A percentile compares a stretch with the other conserved stretches of the same genome.
phyloP scores from a whole-genome alignment of 2,329 filamentous ascomycete genomes.

The Cladophialophora carrionii region DNA sequence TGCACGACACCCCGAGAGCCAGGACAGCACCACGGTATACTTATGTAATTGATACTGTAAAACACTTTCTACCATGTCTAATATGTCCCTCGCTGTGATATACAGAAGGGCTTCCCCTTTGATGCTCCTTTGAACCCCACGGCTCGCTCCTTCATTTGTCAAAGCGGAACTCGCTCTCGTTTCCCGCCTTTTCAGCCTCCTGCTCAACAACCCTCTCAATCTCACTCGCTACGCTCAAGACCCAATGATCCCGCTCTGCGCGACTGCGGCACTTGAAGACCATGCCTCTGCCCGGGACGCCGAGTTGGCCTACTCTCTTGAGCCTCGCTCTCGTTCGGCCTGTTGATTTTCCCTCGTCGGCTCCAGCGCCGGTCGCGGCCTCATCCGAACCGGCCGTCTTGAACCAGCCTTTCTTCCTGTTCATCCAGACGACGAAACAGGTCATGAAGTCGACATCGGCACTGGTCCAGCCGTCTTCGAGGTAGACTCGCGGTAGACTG shows the following conservation, averaged over 20 bases:
- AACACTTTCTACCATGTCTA: no score
- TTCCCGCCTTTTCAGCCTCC: slow-evolving; percentile 26
- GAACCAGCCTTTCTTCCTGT: slow-evolving; percentile 36
- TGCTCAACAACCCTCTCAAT: slow-evolving; percentile 55
- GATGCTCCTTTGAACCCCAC: not conserved
- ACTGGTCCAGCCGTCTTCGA: slow-evolving; percentile 40
- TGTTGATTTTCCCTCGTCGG: slow-evolving; percentile 4
- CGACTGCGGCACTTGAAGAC: slow-evolving; percentile 68
- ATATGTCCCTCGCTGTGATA: not conserved
- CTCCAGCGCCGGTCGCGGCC: slow-evolving; percentile 32
- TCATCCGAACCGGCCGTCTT: slow-evolving; percentile 32
- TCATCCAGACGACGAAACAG: slow-evolving; percentile 39
- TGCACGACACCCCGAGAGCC: no score
- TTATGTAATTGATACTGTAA: no score
- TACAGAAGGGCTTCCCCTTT: not conserved
- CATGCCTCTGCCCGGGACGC: slow-evolving; percentile 63
- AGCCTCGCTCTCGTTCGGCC: slow-evolving; percentile 44
- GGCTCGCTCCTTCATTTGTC: slow-evolving; percentile 19
- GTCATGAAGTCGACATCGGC: slow-evolving; percentile 40
- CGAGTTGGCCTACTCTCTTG: slow-evolving; percentile 63
- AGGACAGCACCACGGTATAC: no score
- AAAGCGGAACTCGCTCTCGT: slow-evolving; percentile 30
- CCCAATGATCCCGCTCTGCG: slow-evolving; percentile 70
- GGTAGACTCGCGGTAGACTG: slow-evolving; percentile 39
- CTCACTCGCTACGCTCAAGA: slow-evolving; percentile 66